These are phyloP conservation scores for Soucietia sequanensis DNA, from an alignment of 805 yeast species.

Conservation along the genomic window DNA sequence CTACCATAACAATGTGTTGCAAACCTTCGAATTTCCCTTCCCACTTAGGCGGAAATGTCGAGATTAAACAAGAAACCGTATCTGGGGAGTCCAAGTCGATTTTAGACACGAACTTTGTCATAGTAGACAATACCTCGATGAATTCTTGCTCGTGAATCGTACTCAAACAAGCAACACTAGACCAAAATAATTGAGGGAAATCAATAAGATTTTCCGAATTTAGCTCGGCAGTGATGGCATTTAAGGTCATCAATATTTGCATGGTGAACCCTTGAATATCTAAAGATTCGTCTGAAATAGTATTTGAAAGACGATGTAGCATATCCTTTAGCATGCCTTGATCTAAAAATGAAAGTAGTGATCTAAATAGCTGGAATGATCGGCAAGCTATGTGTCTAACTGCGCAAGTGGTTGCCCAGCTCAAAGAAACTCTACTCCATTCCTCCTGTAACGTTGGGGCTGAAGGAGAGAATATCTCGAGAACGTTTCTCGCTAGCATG, in stretches of 20 bases:
- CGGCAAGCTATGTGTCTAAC: constrained; percentile 96
- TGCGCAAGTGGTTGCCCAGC: constrained; percentile 97
- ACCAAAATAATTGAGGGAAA: constrained; percentile 95
- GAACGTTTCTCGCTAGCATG: constrained; percentile 57
- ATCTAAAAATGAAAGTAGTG: constrained; percentile 76
- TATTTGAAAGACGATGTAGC: constrained; percentile 89
- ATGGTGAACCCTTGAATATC: constrained; percentile 96
- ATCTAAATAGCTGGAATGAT: constrained; percentile 89
- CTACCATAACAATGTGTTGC: constrained; percentile 75
- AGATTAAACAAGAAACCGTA: constrained; percentile 75
- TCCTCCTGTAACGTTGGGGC: constrained; percentile 61
- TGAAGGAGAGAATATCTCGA: constrained; percentile 52
- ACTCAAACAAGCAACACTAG: constrained; percentile 84
- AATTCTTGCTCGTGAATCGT: constrained; percentile 93
- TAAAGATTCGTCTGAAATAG: constrained; percentile 81
- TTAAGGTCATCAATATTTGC: constrained; percentile 95
- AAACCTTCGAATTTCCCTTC: constrained; percentile 91
- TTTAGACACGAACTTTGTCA: constrained; percentile 80
- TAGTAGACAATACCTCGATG: constrained; percentile 78
- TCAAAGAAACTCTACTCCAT: constrained; percentile 81
- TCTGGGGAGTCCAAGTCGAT: constrained; percentile 84
- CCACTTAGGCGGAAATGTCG: constrained; percentile 94
- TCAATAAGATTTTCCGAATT: constrained; percentile 75
- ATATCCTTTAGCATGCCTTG: constrained; percentile 88
- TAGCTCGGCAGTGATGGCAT: constrained; percentile 86